Conservation (phyloP, 306 rosid genomes). For the Rosa persica region DNA sequence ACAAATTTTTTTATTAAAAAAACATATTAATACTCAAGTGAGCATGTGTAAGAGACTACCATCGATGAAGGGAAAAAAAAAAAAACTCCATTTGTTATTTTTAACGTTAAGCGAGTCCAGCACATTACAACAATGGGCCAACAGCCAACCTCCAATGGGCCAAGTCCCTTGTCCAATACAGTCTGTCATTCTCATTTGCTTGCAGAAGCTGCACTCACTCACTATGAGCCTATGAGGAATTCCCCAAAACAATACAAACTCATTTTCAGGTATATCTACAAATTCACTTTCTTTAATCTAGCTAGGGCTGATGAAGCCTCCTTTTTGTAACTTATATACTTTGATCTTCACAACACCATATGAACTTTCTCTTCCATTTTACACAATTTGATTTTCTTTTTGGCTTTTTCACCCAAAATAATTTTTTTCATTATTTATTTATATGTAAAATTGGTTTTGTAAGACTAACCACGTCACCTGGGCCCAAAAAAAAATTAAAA, state of each 20-base stretch:
- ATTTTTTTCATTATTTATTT: neutral
- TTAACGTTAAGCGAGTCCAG: too few species aligned
- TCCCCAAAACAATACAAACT: too few species aligned
- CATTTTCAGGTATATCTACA: neutral
- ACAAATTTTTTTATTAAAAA: too few species aligned
- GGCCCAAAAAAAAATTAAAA: neutral
- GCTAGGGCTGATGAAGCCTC: neutral
- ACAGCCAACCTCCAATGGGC: too few species aligned
- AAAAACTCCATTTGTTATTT: too few species aligned
- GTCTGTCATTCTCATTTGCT: neutral
- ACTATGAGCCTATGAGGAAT: too few species aligned
- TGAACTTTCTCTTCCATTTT: neutral
- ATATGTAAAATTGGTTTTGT: neutral
- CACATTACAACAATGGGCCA: too few species aligned
- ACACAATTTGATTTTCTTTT: neutral
- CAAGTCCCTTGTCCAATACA: too few species aligned
- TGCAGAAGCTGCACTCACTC: too few species aligned
- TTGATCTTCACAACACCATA: neutral
- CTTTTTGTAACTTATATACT: neutral
- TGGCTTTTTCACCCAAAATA: neutral
- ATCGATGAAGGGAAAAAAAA: too few species aligned
- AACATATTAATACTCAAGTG: too few species aligned
- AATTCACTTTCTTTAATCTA: neutral
- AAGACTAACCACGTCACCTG: neutral
- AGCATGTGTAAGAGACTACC: too few species aligned